Evolutionary conservation across 805 yeast genomes (phyloP).

Genomic region (Metschnikowia sp.): DNA sequence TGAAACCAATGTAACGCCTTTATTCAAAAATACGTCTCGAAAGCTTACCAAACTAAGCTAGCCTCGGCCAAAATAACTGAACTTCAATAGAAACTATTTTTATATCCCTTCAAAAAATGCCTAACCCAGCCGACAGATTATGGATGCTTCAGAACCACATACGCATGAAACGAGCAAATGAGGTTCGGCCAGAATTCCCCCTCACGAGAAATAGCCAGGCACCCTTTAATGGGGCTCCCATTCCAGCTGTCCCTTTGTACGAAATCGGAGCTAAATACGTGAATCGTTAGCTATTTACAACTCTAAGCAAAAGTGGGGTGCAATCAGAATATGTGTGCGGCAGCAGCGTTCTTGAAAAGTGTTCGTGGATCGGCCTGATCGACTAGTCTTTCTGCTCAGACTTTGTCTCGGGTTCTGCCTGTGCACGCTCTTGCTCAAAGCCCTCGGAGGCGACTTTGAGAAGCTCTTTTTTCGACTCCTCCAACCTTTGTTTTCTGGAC

Average conservation of each 20-base stretch:
- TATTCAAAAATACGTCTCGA: too few relatives aligned
- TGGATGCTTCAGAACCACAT: constrained; percentile 20
- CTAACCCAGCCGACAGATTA: constrained; percentile 16
- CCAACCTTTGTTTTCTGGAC: constrained; percentile 65
- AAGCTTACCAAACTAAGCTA: too few relatives aligned
- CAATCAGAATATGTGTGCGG: not conserved
- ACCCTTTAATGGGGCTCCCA: not conserved
- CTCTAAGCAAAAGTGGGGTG: not conserved
- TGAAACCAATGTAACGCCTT: too few relatives aligned
- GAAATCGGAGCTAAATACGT: not conserved
- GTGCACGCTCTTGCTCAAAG: constrained; percentile 24
- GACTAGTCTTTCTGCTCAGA: not conserved
- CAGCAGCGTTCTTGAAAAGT: not conserved
- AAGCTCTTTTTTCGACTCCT: constrained; percentile 43
- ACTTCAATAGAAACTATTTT: not conserved
- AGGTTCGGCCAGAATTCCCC: constrained; percentile 18
- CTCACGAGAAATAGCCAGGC: constrained; percentile 1
- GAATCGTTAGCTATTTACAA: constrained; percentile 9
- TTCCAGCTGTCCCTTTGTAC: not conserved
- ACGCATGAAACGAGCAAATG: constrained; percentile 10
- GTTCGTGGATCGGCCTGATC: not conserved
- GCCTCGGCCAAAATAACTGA: not conserved
- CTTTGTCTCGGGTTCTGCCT: not conserved
- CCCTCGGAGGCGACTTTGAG: constrained; percentile 34
- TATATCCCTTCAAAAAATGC: not conserved